These are phyloP conservation scores for Protomyces pachydermus DNA, from an alignment of 1,139 yeast species.

Conservation along the genomic window DNA sequence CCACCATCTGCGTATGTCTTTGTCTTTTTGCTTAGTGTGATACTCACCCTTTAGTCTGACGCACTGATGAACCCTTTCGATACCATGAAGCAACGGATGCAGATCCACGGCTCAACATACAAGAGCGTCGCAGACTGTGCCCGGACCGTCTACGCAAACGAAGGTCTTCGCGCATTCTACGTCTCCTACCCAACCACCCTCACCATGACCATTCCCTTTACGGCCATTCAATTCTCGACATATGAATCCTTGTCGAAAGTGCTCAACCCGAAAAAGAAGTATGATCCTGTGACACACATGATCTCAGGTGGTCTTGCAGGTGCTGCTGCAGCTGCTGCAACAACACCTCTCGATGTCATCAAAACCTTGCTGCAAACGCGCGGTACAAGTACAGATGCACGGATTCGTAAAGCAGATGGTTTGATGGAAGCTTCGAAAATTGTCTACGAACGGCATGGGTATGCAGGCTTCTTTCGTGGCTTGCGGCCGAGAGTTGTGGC, in stretches of 20 bases:
- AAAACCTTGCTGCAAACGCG: slow-evolving; percentile 85
- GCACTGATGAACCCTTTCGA: slow-evolving; percentile 98
- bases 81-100: slow-evolving; percentile 86
- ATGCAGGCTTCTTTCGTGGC: slow-evolving; percentile 72
- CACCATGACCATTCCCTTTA: slow-evolving; percentile 89
- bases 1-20: slow-evolving; percentile 58
- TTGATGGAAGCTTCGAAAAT: slow-evolving; percentile 67
- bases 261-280: slow-evolving; percentile 69
- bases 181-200: slow-evolving; percentile 93
- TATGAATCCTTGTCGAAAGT: slow-evolving; percentile 77
- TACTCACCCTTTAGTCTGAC: slow-evolving; percentile 48
- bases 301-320: slow-evolving; percentile 94
- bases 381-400: slow-evolving; percentile 43
- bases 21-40: no score
- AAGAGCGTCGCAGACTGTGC: slow-evolving; percentile 42
- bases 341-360: slow-evolving; percentile 92
- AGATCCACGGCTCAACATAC: slow-evolving; percentile 43
- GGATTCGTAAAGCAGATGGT: slow-evolving; percentile 59
- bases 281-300: slow-evolving; percentile 90
- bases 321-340: slow-evolving; percentile 91
- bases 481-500: slow-evolving; percentile 86
- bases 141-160: slow-evolving; percentile 54
- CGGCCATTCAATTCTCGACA: slow-evolving; percentile 88
- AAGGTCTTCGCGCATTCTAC: slow-evolving; percentile 81
- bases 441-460: slow-evolving; percentile 62